Evolutionary conservation across 225 moss, liverwort and hornwort genomes (phyloP), one percentile per base, ranked within the genome.

Genomic region (Polytrichum formosum): DNA sequence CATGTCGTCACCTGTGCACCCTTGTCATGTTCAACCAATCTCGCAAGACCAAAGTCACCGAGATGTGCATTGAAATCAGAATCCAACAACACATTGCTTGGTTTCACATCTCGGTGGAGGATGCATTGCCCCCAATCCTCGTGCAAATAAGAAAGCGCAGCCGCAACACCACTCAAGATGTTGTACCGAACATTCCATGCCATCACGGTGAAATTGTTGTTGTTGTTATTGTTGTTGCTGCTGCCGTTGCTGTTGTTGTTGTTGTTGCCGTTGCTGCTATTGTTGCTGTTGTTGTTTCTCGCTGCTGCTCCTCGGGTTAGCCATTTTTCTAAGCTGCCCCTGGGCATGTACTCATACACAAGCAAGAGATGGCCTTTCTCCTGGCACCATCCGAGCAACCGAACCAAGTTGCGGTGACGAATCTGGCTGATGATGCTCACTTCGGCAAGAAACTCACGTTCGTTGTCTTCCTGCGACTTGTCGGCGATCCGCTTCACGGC

Each of bases 91-190:
- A 93, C 85, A 53, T 93, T 93, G 33, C 90, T 81, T 0, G 87
- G 88, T 71, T 91, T 93, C 63, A 93, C 84, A 56, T 83, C 91
- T 64, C 91, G 73, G 70, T 93, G 89, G 4, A 91, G 72, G 67
- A 93, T 90, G 26, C 89, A 83, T 74, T 87, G 89, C 82, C 81
- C 87, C 87, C 87, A 91, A 25, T 90, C 89, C 74, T 89, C 87
- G 80, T 93, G 89, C 73, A 91, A 54, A 75, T 88, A 90, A 0
- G 78, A 72, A 29, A 93, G 67, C 28, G 85, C 91, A 2, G 85
- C 82, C 25, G 77, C 82, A 18, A 91, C 91, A 4, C 85, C 93
- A 30, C 75, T 29, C 10, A 91, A 80, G 20, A 85, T 74, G 26
- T 73, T 76, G 68, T 72, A 72, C 2, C 93, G 72, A 6, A 54